A percentile compares a stretch with the other conserved stretches of the same genome.
phyloP scores from a whole-genome alignment of 2,329 filamentous ascomycete species.

The Aspergillus thermomutatus region DNA sequence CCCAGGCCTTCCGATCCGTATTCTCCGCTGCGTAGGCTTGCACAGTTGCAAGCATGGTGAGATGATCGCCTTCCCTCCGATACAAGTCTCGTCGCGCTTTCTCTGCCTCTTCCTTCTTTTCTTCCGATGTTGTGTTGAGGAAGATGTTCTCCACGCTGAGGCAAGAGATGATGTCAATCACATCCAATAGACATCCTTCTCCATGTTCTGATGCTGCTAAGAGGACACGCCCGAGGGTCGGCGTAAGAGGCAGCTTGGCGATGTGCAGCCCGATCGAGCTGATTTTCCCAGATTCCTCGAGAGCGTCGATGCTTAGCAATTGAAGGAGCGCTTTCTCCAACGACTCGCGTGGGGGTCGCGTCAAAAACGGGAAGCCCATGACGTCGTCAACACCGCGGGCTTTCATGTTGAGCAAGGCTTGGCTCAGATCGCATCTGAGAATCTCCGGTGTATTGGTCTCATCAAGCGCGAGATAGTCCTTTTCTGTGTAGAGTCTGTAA shows the following conservation, averaged over 20 bases:
- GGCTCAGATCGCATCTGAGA: conserved; percentile 79
- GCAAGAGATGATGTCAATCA: conserved; percentile 75
- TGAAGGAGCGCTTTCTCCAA: conserved; percentile 80
- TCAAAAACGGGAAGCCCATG: conserved; percentile 78
- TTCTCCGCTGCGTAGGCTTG: conserved; percentile 58
- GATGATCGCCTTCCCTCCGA: conserved; percentile 60
- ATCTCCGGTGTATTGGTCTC: conserved; percentile 84
- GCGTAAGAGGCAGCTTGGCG: conserved; percentile 77
- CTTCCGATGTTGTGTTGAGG: conserved; percentile 56
- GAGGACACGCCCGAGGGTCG: conserved; percentile 75
- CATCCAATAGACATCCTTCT: conserved; percentile 71
- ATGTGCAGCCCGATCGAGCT: conserved; percentile 72
- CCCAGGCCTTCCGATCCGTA: conserved; percentile 59
- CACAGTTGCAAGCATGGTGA: conserved; percentile 60
- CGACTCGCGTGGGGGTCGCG: conserved; percentile 71
- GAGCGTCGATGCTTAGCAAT: conserved; percentile 72
- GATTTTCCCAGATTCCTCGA: conserved; percentile 69
- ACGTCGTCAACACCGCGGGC: conserved; percentile 82
- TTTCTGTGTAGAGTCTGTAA: conserved; percentile 81
- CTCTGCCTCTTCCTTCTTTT: conserved; percentile 58
- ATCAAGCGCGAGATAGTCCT: conserved; percentile 66
- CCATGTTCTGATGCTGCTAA: conserved; percentile 71
- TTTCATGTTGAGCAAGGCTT: conserved; percentile 89
- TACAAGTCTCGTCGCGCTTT: conserved; percentile 54
- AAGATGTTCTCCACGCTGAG: conserved; percentile 65